Evolutionary conservation across 164 flowering plant species (phyloP), one percentile per base, ranked within the genome.

Genomic region (Vitis cinerea): DNA sequence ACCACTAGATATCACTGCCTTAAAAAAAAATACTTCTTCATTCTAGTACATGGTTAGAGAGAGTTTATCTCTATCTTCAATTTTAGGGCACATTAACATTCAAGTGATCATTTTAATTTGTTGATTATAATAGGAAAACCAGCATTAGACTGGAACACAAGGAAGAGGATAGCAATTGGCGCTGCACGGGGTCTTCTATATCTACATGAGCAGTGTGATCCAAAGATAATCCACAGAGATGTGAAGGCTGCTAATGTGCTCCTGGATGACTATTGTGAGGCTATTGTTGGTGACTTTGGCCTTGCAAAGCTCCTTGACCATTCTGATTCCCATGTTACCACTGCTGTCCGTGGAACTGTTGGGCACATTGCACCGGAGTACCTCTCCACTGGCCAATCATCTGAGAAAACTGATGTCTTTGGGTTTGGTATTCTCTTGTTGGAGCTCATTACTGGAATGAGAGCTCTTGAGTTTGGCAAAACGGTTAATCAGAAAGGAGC

Each of bases 321-420:
- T 69, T 83, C 79, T 12, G 94, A 93, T 59, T 93, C 98, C 29
- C 98, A 93, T 75, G 97, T 93, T 59, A 93, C 98, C 19, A 93
- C 98, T 51, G 98, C 95, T 19, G 98, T 93, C 14, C 86, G 98
- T 29, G 98, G 98, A 31, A 93, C 98, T 3, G 92, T 91, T 9
- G 98, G 97, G 4, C 98, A 93, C 74, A 93, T 93, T 58, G 98
- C 98, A 8, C 98, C 98, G 0, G 98, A 93, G 77, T 93, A 93
- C 66, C 92, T 93, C 64, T 91, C 97, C 31, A 91, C 98, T 2
- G 98, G 98, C 4, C 98, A 93, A 71, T 93, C 98, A 12, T 93
- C 98, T 53, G 98, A 93, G 69, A 93, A 93, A 71, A 93, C 98
- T 0, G 98, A 93, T 60, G 96, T 93, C 8, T 93, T 91, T 67